Conservation (phyloP, 208 protist genomes). For the Lotmaria passim region DNA sequence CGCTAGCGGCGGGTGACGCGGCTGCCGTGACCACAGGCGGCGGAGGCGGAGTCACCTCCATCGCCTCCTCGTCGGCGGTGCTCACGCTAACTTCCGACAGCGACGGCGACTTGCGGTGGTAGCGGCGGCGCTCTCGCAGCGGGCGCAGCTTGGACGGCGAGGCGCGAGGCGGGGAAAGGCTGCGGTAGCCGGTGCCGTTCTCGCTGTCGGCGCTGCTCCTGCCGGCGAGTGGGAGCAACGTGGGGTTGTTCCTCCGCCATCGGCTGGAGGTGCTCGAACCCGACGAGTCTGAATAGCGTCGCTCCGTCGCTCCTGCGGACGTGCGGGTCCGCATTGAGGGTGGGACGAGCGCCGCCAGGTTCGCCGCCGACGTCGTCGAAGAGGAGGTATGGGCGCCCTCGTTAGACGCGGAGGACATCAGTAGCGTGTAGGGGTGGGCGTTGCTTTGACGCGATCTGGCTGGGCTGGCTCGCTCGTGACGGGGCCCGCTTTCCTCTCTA, state of each 20-base stretch:
- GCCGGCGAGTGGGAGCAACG: background rate
- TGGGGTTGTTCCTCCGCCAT: background rate
- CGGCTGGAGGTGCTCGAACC: conserved; percentile 16
- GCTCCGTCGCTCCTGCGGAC: background rate
- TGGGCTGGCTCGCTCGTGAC: background rate
- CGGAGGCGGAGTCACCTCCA: background rate
- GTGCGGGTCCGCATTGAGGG: conserved; percentile 5
- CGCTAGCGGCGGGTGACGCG: background rate
- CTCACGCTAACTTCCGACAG: conserved; percentile 19
- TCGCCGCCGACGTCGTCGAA: background rate
- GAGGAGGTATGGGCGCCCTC: conserved; percentile 7
- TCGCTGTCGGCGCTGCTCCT: conserved; percentile 6
- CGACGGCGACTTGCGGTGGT: background rate
- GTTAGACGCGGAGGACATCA: conserved; percentile 2
- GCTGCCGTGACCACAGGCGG: background rate
- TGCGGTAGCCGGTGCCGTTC: conserved; percentile 1
- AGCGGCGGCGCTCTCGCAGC: background rate
- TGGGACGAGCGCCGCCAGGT: conserved; percentile 11
- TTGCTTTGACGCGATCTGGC: background rate
- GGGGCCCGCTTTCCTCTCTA: background rate
- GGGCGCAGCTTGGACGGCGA: conserved; percentile 12
- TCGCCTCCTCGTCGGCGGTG: conserved; percentile 4
- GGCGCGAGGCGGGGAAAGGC: background rate
- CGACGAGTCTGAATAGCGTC: conserved; percentile 10
- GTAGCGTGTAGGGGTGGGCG: background rate